These are phyloP conservation scores for Ciborinia camelliae DNA, from an alignment of 2,329 filamentous ascomycete genomes.

Conservation along the genomic window DNA sequence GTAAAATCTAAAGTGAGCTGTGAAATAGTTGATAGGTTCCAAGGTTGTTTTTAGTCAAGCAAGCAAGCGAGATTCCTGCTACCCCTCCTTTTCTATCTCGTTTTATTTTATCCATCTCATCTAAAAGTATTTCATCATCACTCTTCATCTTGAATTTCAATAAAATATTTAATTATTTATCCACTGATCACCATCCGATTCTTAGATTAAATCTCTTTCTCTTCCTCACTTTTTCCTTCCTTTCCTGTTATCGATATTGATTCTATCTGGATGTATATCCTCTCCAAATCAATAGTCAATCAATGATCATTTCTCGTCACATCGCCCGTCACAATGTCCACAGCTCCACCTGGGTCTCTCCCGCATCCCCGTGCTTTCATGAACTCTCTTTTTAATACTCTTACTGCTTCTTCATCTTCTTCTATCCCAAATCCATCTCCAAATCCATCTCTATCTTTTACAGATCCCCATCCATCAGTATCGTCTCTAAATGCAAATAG, in stretches of 20 bases:
- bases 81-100: not conserved
- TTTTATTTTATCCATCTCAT: not conserved
- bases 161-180: not conserved
- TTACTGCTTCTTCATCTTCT: constrained; percentile 22
- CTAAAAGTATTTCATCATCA: not conserved
- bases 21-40: not conserved
- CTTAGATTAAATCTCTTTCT: not conserved
- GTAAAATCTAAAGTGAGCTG: not conserved
- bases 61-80: constrained; percentile 7
- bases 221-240: not conserved
- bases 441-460: too few relatives aligned
- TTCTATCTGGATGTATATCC: too few relatives aligned
- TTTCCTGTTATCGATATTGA: not conserved
- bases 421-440: not conserved
- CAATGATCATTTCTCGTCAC: too few relatives aligned
- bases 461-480: not conserved
- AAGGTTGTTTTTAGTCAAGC: not conserved
- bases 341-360: constrained; percentile 19
- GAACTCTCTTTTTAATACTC: constrained; percentile 33
- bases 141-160: not conserved
- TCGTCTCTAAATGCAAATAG: not conserved
- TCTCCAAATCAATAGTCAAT: too few relatives aligned
- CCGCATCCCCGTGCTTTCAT: constrained; percentile 33
- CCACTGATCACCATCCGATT: not conserved
- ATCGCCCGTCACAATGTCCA: not conserved